Conservation (phyloP, 176 grass and related monocot species). For the Aegilops bicornis region DNA sequence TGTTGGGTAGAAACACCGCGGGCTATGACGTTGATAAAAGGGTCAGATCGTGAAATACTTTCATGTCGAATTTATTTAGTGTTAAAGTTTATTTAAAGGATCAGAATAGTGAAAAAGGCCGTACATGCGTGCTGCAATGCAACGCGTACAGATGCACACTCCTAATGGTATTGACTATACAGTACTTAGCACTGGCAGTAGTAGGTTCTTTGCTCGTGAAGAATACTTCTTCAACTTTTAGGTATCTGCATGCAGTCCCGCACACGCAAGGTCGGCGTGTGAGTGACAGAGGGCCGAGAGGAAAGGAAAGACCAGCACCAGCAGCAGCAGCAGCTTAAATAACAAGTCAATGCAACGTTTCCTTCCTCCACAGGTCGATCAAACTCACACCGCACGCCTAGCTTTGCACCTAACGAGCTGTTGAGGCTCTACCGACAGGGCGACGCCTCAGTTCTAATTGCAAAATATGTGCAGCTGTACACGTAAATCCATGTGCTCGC, state of each 20-base stretch:
- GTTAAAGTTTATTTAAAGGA: too few species aligned
- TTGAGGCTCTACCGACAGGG: not conserved
- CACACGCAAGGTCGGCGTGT: not conserved
- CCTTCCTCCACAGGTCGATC: not conserved
- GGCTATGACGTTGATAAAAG: too few species aligned
- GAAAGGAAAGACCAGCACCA: not conserved
- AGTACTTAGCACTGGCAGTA: not conserved
- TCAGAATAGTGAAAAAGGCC: too few species aligned
- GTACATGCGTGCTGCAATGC: not conserved
- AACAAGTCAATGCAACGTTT: slow-evolving; percentile 12
- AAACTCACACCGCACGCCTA: not conserved
- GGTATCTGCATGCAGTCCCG: not conserved
- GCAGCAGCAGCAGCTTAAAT: not conserved
- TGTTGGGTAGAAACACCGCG: too few species aligned
- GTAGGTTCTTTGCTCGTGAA: not conserved
- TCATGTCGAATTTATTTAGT: too few species aligned
- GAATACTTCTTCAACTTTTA: not conserved
- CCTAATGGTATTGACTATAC: not conserved
- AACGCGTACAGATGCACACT: not conserved
- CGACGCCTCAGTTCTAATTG: not conserved
- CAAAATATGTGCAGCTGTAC: not conserved
- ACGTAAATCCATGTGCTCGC: not conserved
- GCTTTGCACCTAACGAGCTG: slow-evolving; percentile 11
- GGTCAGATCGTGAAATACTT: too few species aligned
- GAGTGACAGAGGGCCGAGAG: not conserved